Conservation (phyloP, 305 asterid genomes). For the Fraxinus angustifolia region DNA sequence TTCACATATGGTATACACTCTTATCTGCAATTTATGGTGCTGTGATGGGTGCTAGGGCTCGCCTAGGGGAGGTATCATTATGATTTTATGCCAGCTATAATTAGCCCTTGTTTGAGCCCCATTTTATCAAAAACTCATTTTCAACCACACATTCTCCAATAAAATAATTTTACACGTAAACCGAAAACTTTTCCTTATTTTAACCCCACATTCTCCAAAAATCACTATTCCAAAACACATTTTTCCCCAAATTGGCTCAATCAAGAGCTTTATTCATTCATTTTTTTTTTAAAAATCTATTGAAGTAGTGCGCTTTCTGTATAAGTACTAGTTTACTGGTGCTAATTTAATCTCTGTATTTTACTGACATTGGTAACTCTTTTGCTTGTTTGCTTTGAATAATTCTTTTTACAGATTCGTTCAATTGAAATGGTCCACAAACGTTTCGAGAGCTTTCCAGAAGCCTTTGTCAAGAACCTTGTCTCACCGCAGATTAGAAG, state of each 20-base stretch:
- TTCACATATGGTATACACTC: constrained; percentile 89
- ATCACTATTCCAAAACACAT: not conserved
- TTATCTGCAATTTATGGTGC: constrained; percentile 95
- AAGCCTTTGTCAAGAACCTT: constrained; percentile 82
- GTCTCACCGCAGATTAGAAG: constrained; percentile 66
- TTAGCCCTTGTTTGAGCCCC: not conserved
- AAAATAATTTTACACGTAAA: too few relatives aligned
- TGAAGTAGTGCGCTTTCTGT: constrained; percentile 5
- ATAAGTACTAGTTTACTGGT: constrained; percentile 3
- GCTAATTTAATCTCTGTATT: constrained; percentile 9
- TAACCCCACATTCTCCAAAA: not conserved
- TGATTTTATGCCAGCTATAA: constrained; percentile 17
- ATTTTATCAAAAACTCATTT: not conserved
- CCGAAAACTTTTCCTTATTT: too few relatives aligned
- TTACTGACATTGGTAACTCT: constrained; percentile 16
- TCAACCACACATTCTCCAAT: not conserved
- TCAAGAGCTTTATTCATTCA: not conserved
- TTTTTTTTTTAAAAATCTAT: not conserved
- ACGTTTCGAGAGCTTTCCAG: constrained; percentile 97
- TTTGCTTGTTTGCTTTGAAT: constrained; percentile 21
- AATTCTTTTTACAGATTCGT: constrained; percentile 61
- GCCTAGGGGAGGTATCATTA: constrained; percentile 82
- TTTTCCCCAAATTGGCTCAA: not conserved
- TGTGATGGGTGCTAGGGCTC: constrained; percentile 93
- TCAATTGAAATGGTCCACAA: constrained; percentile 94